phyloP scores from a whole-genome alignment of 352 stramenopile genomes.

The Blastocystis sp. region DNA sequence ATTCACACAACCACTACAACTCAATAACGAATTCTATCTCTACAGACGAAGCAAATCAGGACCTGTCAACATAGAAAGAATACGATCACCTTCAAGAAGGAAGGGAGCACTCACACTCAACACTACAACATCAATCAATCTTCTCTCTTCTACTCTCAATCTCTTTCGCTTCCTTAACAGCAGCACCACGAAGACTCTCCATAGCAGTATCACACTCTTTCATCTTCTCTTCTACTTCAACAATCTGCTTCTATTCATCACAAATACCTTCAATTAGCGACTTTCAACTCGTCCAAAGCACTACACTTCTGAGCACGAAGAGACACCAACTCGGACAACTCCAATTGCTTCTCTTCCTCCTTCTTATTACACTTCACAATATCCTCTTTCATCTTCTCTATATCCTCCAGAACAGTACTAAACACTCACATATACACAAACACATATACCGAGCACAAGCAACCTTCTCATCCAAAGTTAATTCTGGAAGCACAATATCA shows the following conservation, averaged over 20 bases:
- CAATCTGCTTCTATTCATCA: background rate
- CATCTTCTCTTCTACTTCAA: background rate
- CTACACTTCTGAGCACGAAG: background rate
- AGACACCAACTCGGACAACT: background rate
- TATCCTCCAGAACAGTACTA: slow-evolving; percentile 9
- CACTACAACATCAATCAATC: background rate
- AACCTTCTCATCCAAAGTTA: background rate
- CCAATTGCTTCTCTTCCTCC: background rate
- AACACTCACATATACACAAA: background rate
- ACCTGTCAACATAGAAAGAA: background rate
- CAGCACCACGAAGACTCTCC: background rate
- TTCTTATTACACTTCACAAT: background rate
- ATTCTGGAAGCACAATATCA: background rate
- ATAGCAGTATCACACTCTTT: background rate
- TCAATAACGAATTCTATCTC: background rate
- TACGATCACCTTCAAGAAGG: background rate
- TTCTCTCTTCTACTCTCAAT: background rate
- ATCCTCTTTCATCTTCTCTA: slow-evolving; percentile 6
- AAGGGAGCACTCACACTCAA: background rate
- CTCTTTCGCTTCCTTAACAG: background rate
- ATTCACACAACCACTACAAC: slow-evolving; percentile 16
- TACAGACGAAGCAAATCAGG: slow-evolving; percentile 20
- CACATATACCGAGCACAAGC: background rate
- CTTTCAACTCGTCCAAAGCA: background rate
- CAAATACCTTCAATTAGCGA: background rate